Conservation (phyloP, 2,329 filamentous ascomycete genomes). For the Fusarium protoensiforme region DNA sequence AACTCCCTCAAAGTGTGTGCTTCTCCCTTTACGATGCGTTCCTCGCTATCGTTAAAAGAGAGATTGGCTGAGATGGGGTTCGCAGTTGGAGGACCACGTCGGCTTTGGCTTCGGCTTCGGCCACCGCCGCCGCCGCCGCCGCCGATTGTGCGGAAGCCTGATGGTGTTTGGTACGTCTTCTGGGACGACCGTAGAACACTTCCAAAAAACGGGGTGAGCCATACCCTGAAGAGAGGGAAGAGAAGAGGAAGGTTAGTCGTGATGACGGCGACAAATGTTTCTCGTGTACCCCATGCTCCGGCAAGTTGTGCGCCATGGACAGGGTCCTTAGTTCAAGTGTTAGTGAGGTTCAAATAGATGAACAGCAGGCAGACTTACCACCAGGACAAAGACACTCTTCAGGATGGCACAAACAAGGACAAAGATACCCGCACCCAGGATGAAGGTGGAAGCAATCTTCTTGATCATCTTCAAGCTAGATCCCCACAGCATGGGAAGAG, state of each 20-base stretch:
- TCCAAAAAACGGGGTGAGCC: slow-evolving; percentile 49
- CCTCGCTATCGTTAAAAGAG: slow-evolving; percentile 52
- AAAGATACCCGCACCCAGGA: slow-evolving; percentile 54
- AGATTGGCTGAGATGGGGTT: slow-evolving; percentile 51
- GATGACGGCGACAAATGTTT: slow-evolving; percentile 55
- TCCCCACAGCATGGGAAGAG: slow-evolving; percentile 60
- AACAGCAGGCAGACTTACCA: slow-evolving; percentile 38
- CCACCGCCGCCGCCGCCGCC: slow-evolving; percentile 49
- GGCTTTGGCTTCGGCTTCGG: slow-evolving; percentile 44
- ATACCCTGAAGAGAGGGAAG: slow-evolving; percentile 55
- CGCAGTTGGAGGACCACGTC: slow-evolving; percentile 45
- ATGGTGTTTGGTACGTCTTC: slow-evolving; percentile 51
- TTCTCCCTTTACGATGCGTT: slow-evolving; percentile 57
- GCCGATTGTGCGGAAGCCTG: slow-evolving; percentile 54
- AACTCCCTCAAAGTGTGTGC: slow-evolving; percentile 48
- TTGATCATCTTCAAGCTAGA: slow-evolving; percentile 48
- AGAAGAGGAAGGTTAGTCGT: slow-evolving; percentile 55
- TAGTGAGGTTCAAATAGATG: rapidly evolving
- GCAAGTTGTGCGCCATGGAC: slow-evolving; percentile 51
- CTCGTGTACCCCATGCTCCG: slow-evolving; percentile 53
- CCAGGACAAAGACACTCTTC: slow-evolving; percentile 51
- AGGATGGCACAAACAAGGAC: slow-evolving; percentile 52
- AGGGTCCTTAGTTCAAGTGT: slow-evolving; percentile 44
- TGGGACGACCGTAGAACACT: slow-evolving; percentile 47
- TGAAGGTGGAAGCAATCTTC: slow-evolving; percentile 50